Percentiles rank a stretch among this genome's conserved stretches.
phyloP scores from a whole-genome alignment of 306 rosid genomes.

The Arachis hypogaea region DNA sequence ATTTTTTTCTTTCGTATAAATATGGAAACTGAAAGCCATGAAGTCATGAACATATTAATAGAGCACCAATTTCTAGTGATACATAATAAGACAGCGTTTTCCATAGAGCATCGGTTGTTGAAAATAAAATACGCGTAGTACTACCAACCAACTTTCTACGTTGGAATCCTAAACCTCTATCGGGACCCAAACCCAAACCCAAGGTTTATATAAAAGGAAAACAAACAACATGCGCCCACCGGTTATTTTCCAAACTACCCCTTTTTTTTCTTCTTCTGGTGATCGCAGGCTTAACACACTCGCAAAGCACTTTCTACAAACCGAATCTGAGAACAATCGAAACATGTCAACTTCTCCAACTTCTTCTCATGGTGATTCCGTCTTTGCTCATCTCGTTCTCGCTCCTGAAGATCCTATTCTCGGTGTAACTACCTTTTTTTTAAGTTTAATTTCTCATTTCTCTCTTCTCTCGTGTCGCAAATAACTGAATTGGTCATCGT shows the following conservation, averaged over 20 bases:
- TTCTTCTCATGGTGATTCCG: slow-evolving; percentile 53
- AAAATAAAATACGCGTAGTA: neutral
- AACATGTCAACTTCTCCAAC: slow-evolving; percentile 64
- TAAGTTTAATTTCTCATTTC: neutral
- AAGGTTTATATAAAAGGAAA: neutral
- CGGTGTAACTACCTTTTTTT: slow-evolving; percentile 54
- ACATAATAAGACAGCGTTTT: neutral
- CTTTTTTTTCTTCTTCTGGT: neutral
- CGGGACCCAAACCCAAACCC: slow-evolving; percentile 9
- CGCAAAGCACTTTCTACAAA: slow-evolving; percentile 52
- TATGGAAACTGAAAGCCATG: neutral
- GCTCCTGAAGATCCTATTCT: slow-evolving; percentile 99
- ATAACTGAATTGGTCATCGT: neutral
- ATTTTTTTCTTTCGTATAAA: neutral
- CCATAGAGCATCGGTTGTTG: no score
- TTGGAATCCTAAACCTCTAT: neutral
- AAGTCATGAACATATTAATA: no score
- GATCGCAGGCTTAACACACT: slow-evolving; percentile 79
- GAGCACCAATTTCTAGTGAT: neutral
- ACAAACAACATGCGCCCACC: slow-evolving; percentile 72
- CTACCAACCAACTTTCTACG: neutral
- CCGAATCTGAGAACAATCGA: slow-evolving; percentile 48
- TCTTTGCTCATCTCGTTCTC: slow-evolving; percentile 77
- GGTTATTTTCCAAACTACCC: slow-evolving; percentile 40
- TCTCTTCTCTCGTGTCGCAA: neutral